Base-by-base conservation (phyloP, 345 rosid genomes). In the Linum usitatissimum region DNA sequence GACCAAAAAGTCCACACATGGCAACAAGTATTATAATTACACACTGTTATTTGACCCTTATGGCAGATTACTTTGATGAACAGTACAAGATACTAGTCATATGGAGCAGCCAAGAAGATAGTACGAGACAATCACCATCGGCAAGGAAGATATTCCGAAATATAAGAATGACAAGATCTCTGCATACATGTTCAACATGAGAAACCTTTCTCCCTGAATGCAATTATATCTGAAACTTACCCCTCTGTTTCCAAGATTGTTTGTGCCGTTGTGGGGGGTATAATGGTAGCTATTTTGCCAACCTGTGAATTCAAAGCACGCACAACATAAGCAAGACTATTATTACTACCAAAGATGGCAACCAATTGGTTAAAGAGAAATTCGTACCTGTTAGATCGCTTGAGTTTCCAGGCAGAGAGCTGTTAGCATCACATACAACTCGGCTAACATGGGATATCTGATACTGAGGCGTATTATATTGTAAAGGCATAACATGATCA, bases 401-500 rank as follows among this genome's bases (percentile, higher is more conserved):
- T 56, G 66, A 60, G 28, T 70, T 71, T 3, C 1, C 31, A 60
- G 77, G 73, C 55, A 65, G 62, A 30, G 74, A 59, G 61, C 77
- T 69, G 60, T 65, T 64, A 57, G 65, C 71, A 68, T 53, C 65
- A 62, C 70, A 63, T 63, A 62, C 65, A 67, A 59, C 57, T 54
- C 76, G 64, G 68, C 73, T 78, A 70, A 39, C 61, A 70, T 69
- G 48, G 48, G 83, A 82, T 87, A 86, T 79, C 97, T 90, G 97
- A 84, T 74, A 66, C 97, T 90, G 83, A 86, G 79, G 71, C 54
- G 94, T 93, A 82, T 75, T 55, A 71, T 69, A 78, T 65, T 73
- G 97, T 87, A 87, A 90, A 93, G 97, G 99, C 84, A 81, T 76
- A 86, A 87, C 97, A 84, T 71, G 66, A 78, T 78, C 2, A 23